These are phyloP conservation scores for Dioscorea alata DNA, from an alignment of 106 monocot genomes.

Conservation along the genomic window DNA sequence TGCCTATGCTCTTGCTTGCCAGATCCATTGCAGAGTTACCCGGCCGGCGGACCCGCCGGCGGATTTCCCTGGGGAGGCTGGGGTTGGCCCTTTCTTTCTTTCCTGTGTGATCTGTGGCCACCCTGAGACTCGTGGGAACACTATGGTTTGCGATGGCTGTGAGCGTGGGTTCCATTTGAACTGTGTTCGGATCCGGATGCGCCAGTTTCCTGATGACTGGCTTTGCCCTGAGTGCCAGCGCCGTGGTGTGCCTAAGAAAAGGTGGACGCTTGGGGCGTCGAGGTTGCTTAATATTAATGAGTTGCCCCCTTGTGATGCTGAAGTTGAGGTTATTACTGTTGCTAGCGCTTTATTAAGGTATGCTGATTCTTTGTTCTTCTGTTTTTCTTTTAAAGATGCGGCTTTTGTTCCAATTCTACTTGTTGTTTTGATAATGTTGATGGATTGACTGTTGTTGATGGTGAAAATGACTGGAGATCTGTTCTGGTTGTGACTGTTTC, in stretches of 20 bases:
- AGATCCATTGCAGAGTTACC: slow-evolving; percentile 17
- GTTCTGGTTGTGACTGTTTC: too few relatives aligned
- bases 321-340: slow-evolving; percentile 11
- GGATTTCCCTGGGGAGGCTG: slow-evolving; percentile 79
- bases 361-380: too few relatives aligned
- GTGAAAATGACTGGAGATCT: too few relatives aligned
- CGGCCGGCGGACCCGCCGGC: slow-evolving; percentile 18
- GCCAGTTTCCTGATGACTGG: slow-evolving; percentile 57
- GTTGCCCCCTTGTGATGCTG: slow-evolving; percentile 50
- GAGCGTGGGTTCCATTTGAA: slow-evolving; percentile 86
- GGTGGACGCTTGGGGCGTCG: slow-evolving; percentile 61
- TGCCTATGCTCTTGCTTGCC: slow-evolving; percentile 36
- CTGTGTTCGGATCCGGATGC: slow-evolving; percentile 32
- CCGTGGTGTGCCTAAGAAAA: slow-evolving; percentile 38
- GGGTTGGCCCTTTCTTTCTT: slow-evolving; percentile 16
- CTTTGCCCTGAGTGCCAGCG: slow-evolving; percentile 55
- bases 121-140: slow-evolving; percentile 47
- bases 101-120: slow-evolving; percentile 53
- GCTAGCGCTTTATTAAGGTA: background rate
- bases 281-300: slow-evolving; percentile 80
- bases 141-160: slow-evolving; percentile 91
- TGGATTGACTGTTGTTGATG: too few relatives aligned
- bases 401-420: too few relatives aligned
- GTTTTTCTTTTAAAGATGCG: too few relatives aligned
- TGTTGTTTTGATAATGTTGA: too few relatives aligned